phyloP scores from a whole-genome alignment of 2,329 filamentous ascomycete genomes.

The Curvularia hawaiiensis region DNA sequence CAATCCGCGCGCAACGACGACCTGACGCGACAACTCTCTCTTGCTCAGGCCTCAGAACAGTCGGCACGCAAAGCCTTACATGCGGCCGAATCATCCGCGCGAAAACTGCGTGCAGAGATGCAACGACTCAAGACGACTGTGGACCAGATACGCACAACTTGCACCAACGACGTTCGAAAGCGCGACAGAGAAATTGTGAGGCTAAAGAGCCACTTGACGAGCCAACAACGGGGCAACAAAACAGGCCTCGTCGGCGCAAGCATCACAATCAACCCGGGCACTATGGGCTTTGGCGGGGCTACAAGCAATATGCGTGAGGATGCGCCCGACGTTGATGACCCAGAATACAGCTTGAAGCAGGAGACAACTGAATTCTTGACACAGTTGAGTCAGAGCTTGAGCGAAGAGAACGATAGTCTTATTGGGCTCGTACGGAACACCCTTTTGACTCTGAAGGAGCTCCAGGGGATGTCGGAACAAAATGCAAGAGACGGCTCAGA shows the following conservation, averaged over 20 bases:
- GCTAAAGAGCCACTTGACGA: constrained; percentile 83
- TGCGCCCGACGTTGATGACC: constrained; percentile 58
- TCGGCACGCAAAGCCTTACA: constrained; percentile 71
- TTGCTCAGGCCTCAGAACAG: constrained; percentile 72
- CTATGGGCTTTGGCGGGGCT: constrained; percentile 29
- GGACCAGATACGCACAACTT: constrained; percentile 82
- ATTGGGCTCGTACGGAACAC: constrained; percentile 74
- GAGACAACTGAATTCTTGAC: constrained; percentile 94
- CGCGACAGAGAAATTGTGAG: constrained; percentile 87
- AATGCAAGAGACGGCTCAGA: constrained; percentile 32
- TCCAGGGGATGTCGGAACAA: constrained; percentile 60
- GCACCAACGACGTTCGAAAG: constrained; percentile 88
- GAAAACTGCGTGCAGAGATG: constrained; percentile 83
- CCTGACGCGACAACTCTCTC: constrained; percentile 60
- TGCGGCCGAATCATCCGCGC: constrained; percentile 73
- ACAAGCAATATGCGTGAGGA: constrained; percentile 58
- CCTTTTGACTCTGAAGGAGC: constrained; percentile 70
- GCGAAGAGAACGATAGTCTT: constrained; percentile 89
- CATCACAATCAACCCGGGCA: constrained; percentile 52
- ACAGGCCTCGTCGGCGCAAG: constrained; percentile 54
- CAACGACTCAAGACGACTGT: constrained; percentile 78
- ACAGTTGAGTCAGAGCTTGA: constrained; percentile 78
- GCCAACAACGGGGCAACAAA: constrained; percentile 59
- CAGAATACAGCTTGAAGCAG: constrained; percentile 72
- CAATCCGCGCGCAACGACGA: constrained; percentile 62